phyloP scores from a whole-genome alignment of 2,329 filamentous ascomycete species.

The Hymenoscyphus linearis region DNA sequence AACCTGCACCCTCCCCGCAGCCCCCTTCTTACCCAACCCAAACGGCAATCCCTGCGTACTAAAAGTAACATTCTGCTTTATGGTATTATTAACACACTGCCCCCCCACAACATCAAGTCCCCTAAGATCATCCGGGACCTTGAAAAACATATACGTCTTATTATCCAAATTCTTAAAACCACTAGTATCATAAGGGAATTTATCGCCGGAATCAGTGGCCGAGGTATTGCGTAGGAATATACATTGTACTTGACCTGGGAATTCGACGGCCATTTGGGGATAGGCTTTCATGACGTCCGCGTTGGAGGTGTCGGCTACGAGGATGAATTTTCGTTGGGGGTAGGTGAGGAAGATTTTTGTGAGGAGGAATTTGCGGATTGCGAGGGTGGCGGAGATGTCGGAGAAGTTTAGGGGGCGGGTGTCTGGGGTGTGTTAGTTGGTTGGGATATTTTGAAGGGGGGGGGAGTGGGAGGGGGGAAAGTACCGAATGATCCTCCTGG shows the following conservation, averaged over 20 bases:
- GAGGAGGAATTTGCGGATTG: constrained; percentile 65
- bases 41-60: constrained; percentile 55
- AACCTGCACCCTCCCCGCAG: constrained; percentile 10
- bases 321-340: constrained; percentile 67
- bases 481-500: constrained; percentile 55
- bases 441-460: constrained; percentile 32
- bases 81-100: constrained; percentile 58
- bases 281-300: constrained; percentile 68
- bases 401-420: constrained; percentile 75
- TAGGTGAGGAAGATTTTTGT: constrained; percentile 70
- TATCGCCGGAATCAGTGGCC: constrained; percentile 59
- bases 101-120: constrained; percentile 62
- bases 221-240: constrained; percentile 73
- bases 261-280: constrained; percentile 56
- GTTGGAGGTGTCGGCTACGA: constrained; percentile 73
- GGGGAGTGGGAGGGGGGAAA: not conserved
- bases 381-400: constrained; percentile 66
- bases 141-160: constrained; percentile 74
- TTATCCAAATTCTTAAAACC: constrained; percentile 65
- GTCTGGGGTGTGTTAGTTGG: constrained; percentile 39
- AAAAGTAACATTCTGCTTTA: constrained; percentile 69
- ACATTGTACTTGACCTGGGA: constrained; percentile 68
- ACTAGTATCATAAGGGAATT: constrained; percentile 70
- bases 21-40: constrained; percentile 28
- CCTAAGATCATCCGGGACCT: constrained; percentile 61